Conservation (phyloP, 1,139 yeast species). For the Hyphopichia khmerensis region DNA sequence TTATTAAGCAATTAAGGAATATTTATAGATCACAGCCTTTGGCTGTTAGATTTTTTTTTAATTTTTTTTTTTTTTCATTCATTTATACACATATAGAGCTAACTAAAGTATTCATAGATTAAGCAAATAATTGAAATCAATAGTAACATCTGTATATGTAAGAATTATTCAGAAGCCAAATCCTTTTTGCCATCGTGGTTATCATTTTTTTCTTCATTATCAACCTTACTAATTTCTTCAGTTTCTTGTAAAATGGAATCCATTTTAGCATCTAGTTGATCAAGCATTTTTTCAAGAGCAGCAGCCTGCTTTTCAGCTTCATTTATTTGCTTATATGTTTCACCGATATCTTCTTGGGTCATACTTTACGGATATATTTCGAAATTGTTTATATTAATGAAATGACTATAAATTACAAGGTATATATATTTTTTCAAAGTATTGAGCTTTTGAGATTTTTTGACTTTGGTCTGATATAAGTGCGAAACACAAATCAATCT, state of each 20-base stretch:
- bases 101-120: too few relatives aligned
- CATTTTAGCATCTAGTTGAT: constrained; percentile 43
- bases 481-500: neutral
- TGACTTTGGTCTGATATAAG: too few relatives aligned
- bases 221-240: constrained; percentile 17
- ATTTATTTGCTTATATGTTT: constrained; percentile 39
- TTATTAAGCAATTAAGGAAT: constrained; percentile 1
- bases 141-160: too few relatives aligned
- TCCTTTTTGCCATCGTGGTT: neutral
- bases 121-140: too few relatives aligned
- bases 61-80: neutral
- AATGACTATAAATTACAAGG: neutral
- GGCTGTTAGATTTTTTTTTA: neutral
- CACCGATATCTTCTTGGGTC: constrained; percentile 22
- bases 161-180: too few relatives aligned
- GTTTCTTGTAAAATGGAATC: constrained; percentile 44
- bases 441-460: neutral
- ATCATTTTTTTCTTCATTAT: neutral
- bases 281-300: constrained; percentile 43
- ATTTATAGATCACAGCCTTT: constrained; percentile 1
- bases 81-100: too few relatives aligned
- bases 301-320: constrained; percentile 47
- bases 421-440: neutral
- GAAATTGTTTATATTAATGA: neutral
- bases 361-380: neutral